A percentile compares a stretch with the other conserved stretches of the same genome.
Evolutionary conservation across 257 asterid genomes (phyloP).

Genomic region (Lantana camara): DNA sequence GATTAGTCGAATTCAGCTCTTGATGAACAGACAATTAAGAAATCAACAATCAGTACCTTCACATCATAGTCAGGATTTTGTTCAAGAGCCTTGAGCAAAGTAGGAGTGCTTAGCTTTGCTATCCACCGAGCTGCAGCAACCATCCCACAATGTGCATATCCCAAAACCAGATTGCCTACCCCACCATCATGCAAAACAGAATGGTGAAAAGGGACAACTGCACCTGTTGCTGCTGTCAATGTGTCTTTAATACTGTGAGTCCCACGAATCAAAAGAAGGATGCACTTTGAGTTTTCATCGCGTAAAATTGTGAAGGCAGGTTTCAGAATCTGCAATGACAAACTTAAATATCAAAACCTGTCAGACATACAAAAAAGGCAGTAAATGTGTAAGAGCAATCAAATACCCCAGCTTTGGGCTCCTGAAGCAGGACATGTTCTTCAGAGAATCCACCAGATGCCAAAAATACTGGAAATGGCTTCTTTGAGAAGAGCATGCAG

Average conservation of each 20-base stretch:
- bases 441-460: constrained; percentile 62
- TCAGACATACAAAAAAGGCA: constrained; percentile 17
- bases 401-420: constrained; percentile 86
- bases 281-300: constrained; percentile 67
- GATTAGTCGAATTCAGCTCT: neutral
- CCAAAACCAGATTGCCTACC: constrained; percentile 67
- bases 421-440: constrained; percentile 72
- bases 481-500: constrained; percentile 76
- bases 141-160: constrained; percentile 93
- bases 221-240: constrained; percentile 83
- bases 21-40: neutral
- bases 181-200: constrained; percentile 83
- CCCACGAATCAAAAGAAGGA: constrained; percentile 87
- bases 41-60: constrained; percentile 46
- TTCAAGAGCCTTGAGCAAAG: constrained; percentile 63
- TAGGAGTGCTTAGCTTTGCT: constrained; percentile 74
- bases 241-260: constrained; percentile 90
- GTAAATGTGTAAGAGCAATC: neutral
- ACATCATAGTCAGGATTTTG: constrained; percentile 71
- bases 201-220: constrained; percentile 92
- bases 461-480: constrained; percentile 74
- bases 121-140: constrained; percentile 97
- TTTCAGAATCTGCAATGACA: constrained; percentile 66
- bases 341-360: constrained; percentile 23
- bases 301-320: constrained; percentile 77